Percentiles rank a stretch among this genome's conserved stretches.
phyloP scores from a whole-genome alignment of 768 basidiomycete genomes.

The Jaapia argillacea region DNA sequence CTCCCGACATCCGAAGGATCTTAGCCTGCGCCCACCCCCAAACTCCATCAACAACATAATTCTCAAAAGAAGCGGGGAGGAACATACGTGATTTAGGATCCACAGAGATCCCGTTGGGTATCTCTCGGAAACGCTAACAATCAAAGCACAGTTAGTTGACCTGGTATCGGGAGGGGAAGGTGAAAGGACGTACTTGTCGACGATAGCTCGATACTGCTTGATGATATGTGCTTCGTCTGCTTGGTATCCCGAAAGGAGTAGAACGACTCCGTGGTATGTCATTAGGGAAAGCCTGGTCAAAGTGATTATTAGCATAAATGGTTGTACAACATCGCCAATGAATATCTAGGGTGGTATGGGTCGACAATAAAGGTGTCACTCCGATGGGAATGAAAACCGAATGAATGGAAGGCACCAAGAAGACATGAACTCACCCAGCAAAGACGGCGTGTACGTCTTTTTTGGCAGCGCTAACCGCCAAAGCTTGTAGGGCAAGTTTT shows the following conservation, averaged over 20 bases:
- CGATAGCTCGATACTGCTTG: slow-evolving; percentile 50
- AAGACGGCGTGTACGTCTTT: slow-evolving; percentile 70
- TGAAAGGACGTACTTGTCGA: slow-evolving; percentile 41
- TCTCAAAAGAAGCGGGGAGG: background rate
- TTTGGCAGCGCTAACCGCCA: slow-evolving; percentile 57
- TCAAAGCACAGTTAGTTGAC: background rate
- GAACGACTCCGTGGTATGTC: slow-evolving; percentile 68
- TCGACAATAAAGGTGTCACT: no score
- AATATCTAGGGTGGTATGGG: no score
- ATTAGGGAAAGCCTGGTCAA: slow-evolving; percentile 55
- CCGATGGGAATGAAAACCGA: no score
- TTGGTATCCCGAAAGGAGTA: slow-evolving; percentile 66
- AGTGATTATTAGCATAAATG: background rate
- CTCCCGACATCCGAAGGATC: slow-evolving; percentile 59
- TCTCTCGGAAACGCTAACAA: slow-evolving; percentile 35
- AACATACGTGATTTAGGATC: slow-evolving; percentile 57
- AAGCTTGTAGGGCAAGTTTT: slow-evolving; percentile 53
- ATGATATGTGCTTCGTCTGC: slow-evolving; percentile 61
- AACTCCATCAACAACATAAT: background rate
- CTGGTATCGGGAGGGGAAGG: background rate
- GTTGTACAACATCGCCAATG: no score
- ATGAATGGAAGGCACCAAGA: background rate
- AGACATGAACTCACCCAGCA: slow-evolving; percentile 42
- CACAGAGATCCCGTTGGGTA: slow-evolving; percentile 65
- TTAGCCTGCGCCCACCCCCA: slow-evolving; percentile 42